Conservation (phyloP, 306 rosid species). For the Cucurbita pepo region DNA sequence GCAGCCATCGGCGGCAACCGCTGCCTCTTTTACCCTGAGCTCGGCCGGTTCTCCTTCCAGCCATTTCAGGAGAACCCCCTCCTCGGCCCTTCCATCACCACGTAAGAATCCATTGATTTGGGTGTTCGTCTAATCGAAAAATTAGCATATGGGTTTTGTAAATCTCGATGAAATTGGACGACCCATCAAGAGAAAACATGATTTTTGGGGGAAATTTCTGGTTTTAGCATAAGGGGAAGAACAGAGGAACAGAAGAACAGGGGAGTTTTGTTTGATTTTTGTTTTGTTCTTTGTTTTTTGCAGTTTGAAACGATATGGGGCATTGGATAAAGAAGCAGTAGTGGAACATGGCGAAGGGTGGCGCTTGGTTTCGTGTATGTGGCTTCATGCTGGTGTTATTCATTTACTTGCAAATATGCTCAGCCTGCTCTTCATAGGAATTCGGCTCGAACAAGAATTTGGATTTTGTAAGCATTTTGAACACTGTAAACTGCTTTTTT, state of each 20-base stretch:
- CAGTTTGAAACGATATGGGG: conserved; percentile 57
- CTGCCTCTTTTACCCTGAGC: conserved; percentile 22
- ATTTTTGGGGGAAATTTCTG: background rate
- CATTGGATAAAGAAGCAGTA: conserved; percentile 31
- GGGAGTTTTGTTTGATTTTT: background rate
- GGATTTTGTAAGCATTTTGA: conserved; percentile 50
- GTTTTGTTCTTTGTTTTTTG: background rate
- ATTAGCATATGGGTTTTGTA: background rate
- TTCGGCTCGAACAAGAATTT: conserved; percentile 74
- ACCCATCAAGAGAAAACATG: background rate
- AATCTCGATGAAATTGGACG: background rate
- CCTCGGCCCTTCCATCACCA: conserved; percentile 50
- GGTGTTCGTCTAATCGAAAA: background rate
- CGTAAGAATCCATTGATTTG: conserved; percentile 19
- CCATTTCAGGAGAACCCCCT: conserved; percentile 57
- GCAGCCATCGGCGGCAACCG: background rate
- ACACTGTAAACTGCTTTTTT: background rate
- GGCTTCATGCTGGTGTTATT: conserved; percentile 87
- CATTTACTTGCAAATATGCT: conserved; percentile 67
- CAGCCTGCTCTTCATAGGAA: conserved; percentile 64
- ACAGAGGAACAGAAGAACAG: too few species aligned
- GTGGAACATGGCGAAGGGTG: conserved; percentile 39
- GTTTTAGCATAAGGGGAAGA: background rate
- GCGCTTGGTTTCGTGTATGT: conserved; percentile 72
- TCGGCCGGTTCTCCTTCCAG: conserved; percentile 62